A percentile compares a stretch with the other conserved stretches of the same genome.
Evolutionary conservation across 805 yeast genomes (phyloP).

Genomic region (Lipomyces orientalis): DNA sequence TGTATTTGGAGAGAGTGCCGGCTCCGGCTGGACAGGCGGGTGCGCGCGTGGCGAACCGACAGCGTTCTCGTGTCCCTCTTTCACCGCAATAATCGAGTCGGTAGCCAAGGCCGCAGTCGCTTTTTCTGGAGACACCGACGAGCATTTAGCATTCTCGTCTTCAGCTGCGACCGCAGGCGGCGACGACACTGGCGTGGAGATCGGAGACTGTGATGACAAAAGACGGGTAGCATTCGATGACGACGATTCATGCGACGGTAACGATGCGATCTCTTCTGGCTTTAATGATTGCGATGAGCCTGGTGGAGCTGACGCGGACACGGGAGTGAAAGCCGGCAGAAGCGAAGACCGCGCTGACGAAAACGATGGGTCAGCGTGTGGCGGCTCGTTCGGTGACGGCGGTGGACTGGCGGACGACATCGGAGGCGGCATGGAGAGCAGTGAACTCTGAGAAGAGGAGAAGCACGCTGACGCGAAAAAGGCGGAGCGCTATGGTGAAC

Average conservation of each 20-base stretch:
- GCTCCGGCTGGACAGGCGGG: slow-evolving; percentile 12
- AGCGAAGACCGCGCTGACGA: slow-evolving; percentile 8
- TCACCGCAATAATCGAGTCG: not conserved
- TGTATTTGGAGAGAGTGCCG: slow-evolving; percentile 12
- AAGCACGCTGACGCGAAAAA: not conserved
- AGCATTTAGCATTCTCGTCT: slow-evolving; percentile 2
- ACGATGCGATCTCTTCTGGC: not conserved
- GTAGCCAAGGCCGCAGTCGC: not conserved
- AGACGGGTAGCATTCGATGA: not conserved
- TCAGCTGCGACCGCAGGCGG: slow-evolving; percentile 6
- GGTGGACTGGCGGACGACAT: slow-evolving; percentile 7
- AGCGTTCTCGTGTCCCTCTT: not conserved
- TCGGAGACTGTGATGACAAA: not conserved
- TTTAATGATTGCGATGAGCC: not conserved
- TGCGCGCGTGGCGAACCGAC: slow-evolving; percentile 21
- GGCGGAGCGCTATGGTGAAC: not conserved
- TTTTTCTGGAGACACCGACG: slow-evolving; percentile 8
- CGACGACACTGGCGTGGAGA: slow-evolving; percentile 15
- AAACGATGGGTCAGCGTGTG: not conserved
- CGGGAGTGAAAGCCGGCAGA: slow-evolving; percentile 23
- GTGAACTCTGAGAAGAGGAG: not conserved
- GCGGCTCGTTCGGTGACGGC: not conserved
- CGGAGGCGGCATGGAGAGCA: not conserved
- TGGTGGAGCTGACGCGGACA: not conserved
- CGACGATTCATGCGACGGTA: not conserved